Evolutionary conservation across 2,329 filamentous ascomycete species (phyloP).

Genomic region (Mycosphaerelloides madeirae): DNA sequence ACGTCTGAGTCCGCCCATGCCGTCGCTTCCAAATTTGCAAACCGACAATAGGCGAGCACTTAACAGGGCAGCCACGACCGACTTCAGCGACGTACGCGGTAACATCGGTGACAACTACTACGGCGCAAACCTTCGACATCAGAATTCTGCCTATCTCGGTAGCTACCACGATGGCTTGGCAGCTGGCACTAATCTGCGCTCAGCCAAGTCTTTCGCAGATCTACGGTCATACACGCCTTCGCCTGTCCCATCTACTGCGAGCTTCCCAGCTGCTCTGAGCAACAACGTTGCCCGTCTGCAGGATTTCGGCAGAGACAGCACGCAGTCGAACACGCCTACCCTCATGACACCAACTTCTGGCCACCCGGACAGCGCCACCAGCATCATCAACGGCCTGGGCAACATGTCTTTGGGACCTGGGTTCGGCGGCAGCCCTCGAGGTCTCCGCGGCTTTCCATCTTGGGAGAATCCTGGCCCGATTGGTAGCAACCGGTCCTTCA

Average conservation of each 20-base stretch:
- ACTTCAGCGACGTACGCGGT: conserved; percentile 79
- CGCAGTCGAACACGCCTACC: conserved; percentile 60
- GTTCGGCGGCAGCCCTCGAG: conserved; percentile 53
- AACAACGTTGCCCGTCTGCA: conserved; percentile 60
- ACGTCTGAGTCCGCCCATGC: conserved; percentile 57
- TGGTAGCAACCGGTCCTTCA: conserved; percentile 60
- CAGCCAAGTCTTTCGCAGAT: conserved; percentile 95
- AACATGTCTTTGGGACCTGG: conserved; percentile 54
- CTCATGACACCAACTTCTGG: conserved; percentile 53
- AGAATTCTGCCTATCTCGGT: conserved; percentile 75
- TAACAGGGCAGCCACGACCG: conserved; percentile 92
- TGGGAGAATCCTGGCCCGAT: conserved; percentile 59
- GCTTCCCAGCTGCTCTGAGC: conserved; percentile 68
- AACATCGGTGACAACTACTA: conserved; percentile 62
- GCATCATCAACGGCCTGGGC: conserved; percentile 60
- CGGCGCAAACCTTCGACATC: conserved; percentile 69
- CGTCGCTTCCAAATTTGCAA: conserved; percentile 62
- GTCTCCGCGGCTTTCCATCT: conserved; percentile 57
- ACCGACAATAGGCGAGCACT: conserved; percentile 79
- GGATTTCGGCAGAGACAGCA: conserved; percentile 54
- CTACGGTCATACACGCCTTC: conserved; percentile 92
- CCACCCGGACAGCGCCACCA: conserved; percentile 29
- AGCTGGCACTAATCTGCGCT: conserved; percentile 73
- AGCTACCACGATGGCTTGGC: conserved; percentile 68
- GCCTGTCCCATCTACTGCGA: conserved; percentile 81